phyloP scores from a whole-genome alignment of 768 basidiomycete species.

The Paxillus rubicundulus region DNA sequence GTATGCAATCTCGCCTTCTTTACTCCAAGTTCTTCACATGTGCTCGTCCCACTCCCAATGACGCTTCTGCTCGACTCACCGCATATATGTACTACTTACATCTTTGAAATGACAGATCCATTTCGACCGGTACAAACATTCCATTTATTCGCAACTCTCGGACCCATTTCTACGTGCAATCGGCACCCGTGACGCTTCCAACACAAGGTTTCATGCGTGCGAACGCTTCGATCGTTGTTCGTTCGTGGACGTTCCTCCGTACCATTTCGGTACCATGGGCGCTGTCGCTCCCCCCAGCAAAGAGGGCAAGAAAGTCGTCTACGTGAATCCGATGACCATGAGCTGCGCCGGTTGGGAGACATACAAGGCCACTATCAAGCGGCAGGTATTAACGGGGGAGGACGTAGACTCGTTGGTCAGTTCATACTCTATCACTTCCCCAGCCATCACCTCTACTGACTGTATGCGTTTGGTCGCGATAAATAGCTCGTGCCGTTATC shows the following conservation, averaged over 20 bases:
- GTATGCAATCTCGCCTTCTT: conserved; percentile 32
- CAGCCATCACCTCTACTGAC: neutral
- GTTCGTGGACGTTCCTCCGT: conserved; percentile 46
- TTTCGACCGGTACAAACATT: conserved; percentile 83
- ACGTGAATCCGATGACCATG: conserved; percentile 80
- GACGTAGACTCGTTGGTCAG: conserved; percentile 65
- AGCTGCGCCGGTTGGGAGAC: conserved; percentile 56
- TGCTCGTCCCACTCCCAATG: neutral
- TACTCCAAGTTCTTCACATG: neutral
- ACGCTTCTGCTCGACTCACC: neutral
- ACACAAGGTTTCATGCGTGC: conserved; percentile 90
- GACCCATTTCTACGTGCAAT: conserved; percentile 64
- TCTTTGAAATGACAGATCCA: conserved; percentile 58
- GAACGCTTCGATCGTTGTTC: conserved; percentile 78
- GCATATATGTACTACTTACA: conserved; percentile 12
- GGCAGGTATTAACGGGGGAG: conserved; percentile 42
- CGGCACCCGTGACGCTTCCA: conserved; percentile 54
- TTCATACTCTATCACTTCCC: neutral
- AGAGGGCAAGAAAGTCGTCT: conserved; percentile 63
- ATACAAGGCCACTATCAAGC: conserved; percentile 42
- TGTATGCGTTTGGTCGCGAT: neutral
- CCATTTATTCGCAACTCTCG: conserved; percentile 53
- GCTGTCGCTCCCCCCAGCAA: conserved; percentile 33
- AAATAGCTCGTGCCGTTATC: conserved; percentile 75
- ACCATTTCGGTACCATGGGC: conserved; percentile 11